phyloP scores from a whole-genome alignment of 768 basidiomycete species.

The Tremella yokohamensis region DNA sequence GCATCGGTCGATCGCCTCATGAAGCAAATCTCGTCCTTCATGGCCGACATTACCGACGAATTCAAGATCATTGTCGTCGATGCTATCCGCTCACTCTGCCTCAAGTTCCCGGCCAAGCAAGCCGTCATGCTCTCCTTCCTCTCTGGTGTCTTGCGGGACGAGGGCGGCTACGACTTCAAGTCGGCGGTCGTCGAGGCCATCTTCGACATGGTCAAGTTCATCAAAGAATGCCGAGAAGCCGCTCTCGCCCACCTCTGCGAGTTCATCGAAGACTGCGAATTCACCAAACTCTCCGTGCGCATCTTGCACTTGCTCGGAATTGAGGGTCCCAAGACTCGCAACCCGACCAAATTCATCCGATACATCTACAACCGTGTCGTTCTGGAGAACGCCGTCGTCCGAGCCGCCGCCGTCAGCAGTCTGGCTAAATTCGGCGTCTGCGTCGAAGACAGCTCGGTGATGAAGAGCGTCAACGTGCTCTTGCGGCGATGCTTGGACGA shows the following conservation, averaged over 20 bases:
- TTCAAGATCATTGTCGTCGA: conserved; percentile 99
- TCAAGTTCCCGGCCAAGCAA: conserved; percentile 98
- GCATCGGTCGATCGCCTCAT: conserved; percentile 97
- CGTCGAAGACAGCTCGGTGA: conserved; percentile 69
- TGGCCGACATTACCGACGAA: conserved; percentile 98
- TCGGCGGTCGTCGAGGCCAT: conserved; percentile 98
- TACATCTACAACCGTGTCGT: conserved; percentile 99
- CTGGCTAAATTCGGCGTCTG: conserved; percentile 96
- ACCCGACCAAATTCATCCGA: conserved; percentile 96
- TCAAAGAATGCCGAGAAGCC: conserved; percentile 74
- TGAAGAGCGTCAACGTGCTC: conserved; percentile 81
- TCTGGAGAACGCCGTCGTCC: conserved; percentile 93
- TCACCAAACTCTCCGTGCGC: conserved; percentile 95
- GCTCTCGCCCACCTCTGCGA: conserved; percentile 97
- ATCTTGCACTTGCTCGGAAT: conserved; percentile 91
- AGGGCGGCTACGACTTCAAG: conserved; percentile 99
- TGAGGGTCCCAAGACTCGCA: conserved; percentile 92
- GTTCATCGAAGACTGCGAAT: conserved; percentile 99
- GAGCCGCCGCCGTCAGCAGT: conserved; percentile 91
- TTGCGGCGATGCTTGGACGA: conserved; percentile 91
- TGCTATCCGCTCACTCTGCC: conserved; percentile 93
- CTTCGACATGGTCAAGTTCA: conserved; percentile 99
- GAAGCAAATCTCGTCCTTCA: conserved; percentile 98
- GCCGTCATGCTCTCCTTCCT: conserved; percentile 96
- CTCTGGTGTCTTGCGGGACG: conserved; percentile 91